These are phyloP conservation scores for Baudoinia panamericana DNA, from an alignment of 495 filamentous ascomycete species.

Conservation along the genomic window DNA sequence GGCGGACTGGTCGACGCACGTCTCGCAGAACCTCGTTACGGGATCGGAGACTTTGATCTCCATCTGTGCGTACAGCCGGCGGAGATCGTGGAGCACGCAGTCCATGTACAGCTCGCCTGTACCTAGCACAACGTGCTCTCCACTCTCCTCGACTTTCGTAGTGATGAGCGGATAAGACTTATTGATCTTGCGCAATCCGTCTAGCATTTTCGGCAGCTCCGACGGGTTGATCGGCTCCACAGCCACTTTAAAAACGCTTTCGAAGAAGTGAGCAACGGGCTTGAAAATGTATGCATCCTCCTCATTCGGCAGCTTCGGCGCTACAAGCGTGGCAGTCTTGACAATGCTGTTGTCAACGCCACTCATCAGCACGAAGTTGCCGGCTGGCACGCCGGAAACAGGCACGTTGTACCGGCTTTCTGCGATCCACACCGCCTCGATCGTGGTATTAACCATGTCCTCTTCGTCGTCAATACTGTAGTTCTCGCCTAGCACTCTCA, in stretches of 20 bases:
- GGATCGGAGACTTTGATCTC: constrained; percentile 97
- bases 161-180: constrained; percentile 91
- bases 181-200: constrained; percentile 90
- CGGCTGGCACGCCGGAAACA: constrained; percentile 81
- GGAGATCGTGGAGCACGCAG: constrained; percentile 90
- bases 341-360: constrained; percentile 97
- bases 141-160: constrained; percentile 97
- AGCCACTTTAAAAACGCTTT: constrained; percentile 94
- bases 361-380: constrained; percentile 83
- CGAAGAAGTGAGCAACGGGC: constrained; percentile 85
- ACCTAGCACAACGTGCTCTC: constrained; percentile 87
- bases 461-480: constrained; percentile 97
- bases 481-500: constrained; percentile 86
- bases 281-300: constrained; percentile 93
- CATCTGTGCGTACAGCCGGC: constrained; percentile 93
- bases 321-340: constrained; percentile 92
- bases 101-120: constrained; percentile 99
- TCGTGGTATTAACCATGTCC: constrained; percentile 86
- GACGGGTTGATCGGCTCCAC: constrained; percentile 97
- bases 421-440: constrained; percentile 82
- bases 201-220: constrained; percentile 97
- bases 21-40: constrained; percentile 94
- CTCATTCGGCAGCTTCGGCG: constrained; percentile 62
- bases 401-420: constrained; percentile 87
- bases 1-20: constrained; percentile 90